Percentiles rank a stretch among this genome's conserved stretches.
These are phyloP conservation scores for Urochloa ruziziensis DNA, from an alignment of 176 grass and related monocot genomes.

Conservation along the genomic window DNA sequence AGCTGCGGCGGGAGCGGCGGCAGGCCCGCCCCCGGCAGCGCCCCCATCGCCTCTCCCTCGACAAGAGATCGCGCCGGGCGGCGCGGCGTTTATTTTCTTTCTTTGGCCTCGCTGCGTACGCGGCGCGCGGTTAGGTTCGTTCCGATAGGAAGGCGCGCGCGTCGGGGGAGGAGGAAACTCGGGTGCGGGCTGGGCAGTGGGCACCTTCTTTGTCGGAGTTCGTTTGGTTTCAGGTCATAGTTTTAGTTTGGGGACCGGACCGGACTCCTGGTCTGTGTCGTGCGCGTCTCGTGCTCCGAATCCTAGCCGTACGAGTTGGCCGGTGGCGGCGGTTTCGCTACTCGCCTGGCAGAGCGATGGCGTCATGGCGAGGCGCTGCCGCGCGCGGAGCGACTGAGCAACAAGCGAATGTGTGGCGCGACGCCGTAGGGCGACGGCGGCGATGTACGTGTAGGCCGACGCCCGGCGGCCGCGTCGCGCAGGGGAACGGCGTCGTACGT, in stretches of 20 bases:
- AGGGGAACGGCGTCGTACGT: no score
- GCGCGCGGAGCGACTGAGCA: neutral
- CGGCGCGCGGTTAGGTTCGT: neutral
- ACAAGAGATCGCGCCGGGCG: neutral
- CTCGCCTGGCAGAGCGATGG: neutral
- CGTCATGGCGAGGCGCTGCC: neutral
- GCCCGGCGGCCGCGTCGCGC: neutral
- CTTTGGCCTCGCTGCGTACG: neutral
- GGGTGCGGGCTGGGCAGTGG: neutral
- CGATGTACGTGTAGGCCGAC: neutral
- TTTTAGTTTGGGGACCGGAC: no score
- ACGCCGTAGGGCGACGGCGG: neutral
- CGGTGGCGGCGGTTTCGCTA: neutral
- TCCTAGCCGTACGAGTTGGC: neutral
- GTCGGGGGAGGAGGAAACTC: neutral
- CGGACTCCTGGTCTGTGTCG: neutral
- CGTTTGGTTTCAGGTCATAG: neutral
- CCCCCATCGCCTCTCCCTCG: slow-evolving; percentile 14
- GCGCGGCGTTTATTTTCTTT: neutral
- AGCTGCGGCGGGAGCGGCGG: slow-evolving; percentile 26
- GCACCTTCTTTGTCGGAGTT: slow-evolving; percentile 10
- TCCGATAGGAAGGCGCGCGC: neutral
- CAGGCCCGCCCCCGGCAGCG: slow-evolving; percentile 23
- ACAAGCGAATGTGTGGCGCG: neutral
- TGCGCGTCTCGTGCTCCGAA: neutral